Conservation (phyloP, 2,329 filamentous ascomycete species). For the Aulographum hederae region DNA sequence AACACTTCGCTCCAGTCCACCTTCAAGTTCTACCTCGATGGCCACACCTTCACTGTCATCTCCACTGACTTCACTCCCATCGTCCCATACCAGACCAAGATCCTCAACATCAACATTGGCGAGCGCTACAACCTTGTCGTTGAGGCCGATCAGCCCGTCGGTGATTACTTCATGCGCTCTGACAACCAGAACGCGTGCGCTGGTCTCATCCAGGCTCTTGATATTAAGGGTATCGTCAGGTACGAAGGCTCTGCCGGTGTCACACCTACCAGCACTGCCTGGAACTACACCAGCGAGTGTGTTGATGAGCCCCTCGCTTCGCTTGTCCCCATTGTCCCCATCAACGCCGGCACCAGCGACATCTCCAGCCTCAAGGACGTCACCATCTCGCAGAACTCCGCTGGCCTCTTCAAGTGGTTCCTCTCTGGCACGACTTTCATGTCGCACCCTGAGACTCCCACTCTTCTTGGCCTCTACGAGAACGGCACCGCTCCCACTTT, state of each 20-base stretch:
- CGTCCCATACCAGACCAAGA: constrained; percentile 17
- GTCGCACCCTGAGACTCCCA: constrained; percentile 20
- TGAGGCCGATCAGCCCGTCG: constrained; percentile 10
- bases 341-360: constrained; percentile 10
- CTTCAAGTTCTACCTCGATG: constrained; percentile 24
- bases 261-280: constrained; percentile 14
- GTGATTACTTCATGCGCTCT: constrained; percentile 15
- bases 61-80: constrained; percentile 19
- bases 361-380: constrained; percentile 13
- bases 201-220: constrained; percentile 13
- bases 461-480: constrained; percentile 16
- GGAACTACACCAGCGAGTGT: constrained; percentile 16
- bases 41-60: constrained; percentile 20
- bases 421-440: constrained; percentile 21
- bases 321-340: constrained; percentile 15
- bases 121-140: constrained; percentile 14
- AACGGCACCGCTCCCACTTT: constrained; percentile 14
- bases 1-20: constrained; percentile 20
- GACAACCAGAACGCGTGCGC: constrained; percentile 21
- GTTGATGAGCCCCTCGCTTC: constrained; percentile 17
- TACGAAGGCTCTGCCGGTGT: constrained; percentile 12
- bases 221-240: constrained; percentile 19
- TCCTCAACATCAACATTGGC: constrained; percentile 19
- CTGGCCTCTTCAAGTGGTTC: constrained; percentile 21
- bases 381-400: constrained; percentile 12